phyloP scores from a whole-genome alignment of 257 asterid species.

The Fraxinus quadrangulata region DNA sequence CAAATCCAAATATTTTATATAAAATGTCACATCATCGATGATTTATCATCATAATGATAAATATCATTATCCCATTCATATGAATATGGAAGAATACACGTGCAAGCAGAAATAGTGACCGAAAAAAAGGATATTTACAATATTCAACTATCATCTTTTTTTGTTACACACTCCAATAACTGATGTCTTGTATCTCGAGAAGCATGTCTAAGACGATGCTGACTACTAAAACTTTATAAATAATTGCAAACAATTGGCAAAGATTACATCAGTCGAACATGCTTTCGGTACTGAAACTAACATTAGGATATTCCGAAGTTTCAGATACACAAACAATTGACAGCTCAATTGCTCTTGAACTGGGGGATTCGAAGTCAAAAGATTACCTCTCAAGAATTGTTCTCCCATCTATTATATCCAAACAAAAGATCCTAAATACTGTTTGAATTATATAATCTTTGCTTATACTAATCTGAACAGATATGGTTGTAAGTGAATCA shows the following conservation, averaged over 20 bases:
- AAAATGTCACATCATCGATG: too few relatives aligned
- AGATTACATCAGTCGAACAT: not conserved
- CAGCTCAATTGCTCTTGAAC: not conserved
- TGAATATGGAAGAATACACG: not conserved
- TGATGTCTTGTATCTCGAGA: not conserved
- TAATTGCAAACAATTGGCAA: not conserved
- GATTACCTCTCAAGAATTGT: not conserved
- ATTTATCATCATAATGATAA: too few relatives aligned
- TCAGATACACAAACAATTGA: not conserved
- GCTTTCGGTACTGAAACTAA: not conserved
- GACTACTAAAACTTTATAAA: not conserved
- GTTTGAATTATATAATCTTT: not conserved
- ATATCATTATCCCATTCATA: not conserved
- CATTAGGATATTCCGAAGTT: not conserved
- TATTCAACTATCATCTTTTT: not conserved
- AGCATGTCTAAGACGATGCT: not conserved
- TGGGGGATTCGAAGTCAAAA: not conserved
- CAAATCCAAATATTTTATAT: too few relatives aligned
- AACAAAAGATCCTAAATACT: not conserved
- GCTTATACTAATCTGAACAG: not conserved
- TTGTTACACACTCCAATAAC: too few relatives aligned
- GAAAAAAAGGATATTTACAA: not conserved
- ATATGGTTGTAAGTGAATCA: not conserved
- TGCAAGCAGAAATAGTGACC: not conserved
- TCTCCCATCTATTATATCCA: not conserved